A percentile compares a stretch with the other conserved stretches of the same genome.
Conservation (phyloP, 2,329 filamentous ascomycete genomes). For the Xylariaceae sp. region DNA sequence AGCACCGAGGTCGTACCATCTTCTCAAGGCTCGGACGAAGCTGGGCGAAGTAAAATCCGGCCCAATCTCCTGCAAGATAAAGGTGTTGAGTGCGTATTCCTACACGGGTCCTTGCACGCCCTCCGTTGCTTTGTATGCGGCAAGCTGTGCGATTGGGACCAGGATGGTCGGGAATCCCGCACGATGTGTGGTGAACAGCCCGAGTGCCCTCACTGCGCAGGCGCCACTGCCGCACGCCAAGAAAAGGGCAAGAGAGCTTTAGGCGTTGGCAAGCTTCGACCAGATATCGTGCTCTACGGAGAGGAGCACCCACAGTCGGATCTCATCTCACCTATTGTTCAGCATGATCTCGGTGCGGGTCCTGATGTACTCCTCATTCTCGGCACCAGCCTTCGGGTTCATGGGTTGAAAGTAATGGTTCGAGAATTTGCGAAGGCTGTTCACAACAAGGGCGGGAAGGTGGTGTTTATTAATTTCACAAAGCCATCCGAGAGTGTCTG, state of each 20-base stretch:
- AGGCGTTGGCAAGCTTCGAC: conserved; percentile 63
- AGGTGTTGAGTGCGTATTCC: conserved; percentile 63
- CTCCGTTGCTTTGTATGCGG: conserved; percentile 62
- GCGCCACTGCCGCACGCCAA: conserved; percentile 57
- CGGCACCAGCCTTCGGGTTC: conserved; percentile 66
- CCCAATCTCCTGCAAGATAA: conserved; percentile 25
- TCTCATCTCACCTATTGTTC: conserved; percentile 63
- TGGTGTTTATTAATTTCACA: conserved; percentile 70
- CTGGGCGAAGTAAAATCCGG: conserved; percentile 12
- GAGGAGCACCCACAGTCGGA: conserved; percentile 68
- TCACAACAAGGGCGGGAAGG: conserved; percentile 62
- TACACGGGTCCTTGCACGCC: conserved; percentile 64
- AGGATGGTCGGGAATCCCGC: conserved; percentile 47
- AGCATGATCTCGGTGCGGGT: conserved; percentile 59
- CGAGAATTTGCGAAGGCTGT: conserved; percentile 68
- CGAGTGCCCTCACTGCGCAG: conserved; percentile 61
- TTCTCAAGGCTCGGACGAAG: conserved; percentile 13
- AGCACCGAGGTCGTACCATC: conserved; percentile 14
- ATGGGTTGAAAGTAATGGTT: conserved; percentile 67
- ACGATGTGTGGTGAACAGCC: conserved; percentile 63
- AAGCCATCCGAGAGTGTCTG: conserved; percentile 68
- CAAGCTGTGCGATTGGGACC: conserved; percentile 56
- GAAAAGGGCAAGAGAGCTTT: conserved; percentile 63
- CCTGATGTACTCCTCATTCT: conserved; percentile 67
- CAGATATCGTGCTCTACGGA: conserved; percentile 71